Evolutionary conservation across 2,329 filamentous ascomycete species (phyloP).

Genomic region (Penicillium glabrum): DNA sequence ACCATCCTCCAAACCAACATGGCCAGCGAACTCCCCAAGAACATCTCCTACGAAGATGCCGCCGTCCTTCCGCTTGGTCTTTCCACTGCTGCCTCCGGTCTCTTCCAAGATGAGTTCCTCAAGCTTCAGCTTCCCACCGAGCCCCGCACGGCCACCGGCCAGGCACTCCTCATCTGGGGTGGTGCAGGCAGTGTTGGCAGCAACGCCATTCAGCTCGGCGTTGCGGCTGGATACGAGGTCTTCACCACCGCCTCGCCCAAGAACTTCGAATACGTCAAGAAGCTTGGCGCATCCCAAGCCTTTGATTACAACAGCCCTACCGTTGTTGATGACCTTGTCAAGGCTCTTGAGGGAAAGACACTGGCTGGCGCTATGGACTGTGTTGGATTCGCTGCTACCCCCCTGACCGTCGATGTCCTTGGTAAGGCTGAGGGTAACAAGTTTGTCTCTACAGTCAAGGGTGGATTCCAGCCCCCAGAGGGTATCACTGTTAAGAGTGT

Average conservation of each 20-base stretch:
- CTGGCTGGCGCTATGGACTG: conserved; percentile 6
- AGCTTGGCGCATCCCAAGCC: not conserved
- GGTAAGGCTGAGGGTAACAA: not conserved
- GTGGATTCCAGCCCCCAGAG: not conserved
- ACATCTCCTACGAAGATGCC: conserved; percentile 29
- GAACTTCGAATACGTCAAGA: conserved; percentile 19
- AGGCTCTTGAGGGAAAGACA: not conserved
- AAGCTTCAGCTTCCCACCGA: conserved; percentile 15
- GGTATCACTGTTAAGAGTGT: conserved; percentile 4
- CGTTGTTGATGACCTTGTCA: not conserved
- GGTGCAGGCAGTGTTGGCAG: conserved; percentile 15
- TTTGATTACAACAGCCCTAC: conserved; percentile 6
- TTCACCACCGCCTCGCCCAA: conserved; percentile 9
- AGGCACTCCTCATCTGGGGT: conserved; percentile 25
- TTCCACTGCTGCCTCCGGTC: conserved; percentile 28
- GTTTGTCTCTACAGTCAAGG: not conserved
- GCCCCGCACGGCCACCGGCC: conserved; percentile 2
- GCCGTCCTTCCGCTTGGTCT: conserved; percentile 33
- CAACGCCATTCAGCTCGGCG: conserved; percentile 6
- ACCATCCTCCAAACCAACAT: conserved; percentile 23
- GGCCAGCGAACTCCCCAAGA: conserved; percentile 25
- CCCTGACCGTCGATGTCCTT: not conserved
- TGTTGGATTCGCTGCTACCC: not conserved
- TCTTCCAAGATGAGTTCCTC: conserved; percentile 30
- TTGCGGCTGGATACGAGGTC: conserved; percentile 5